Evolutionary conservation across 805 yeast species (phyloP), one percentile per base, ranked within the genome.

Genomic region (Lipomyces orientalis): DNA sequence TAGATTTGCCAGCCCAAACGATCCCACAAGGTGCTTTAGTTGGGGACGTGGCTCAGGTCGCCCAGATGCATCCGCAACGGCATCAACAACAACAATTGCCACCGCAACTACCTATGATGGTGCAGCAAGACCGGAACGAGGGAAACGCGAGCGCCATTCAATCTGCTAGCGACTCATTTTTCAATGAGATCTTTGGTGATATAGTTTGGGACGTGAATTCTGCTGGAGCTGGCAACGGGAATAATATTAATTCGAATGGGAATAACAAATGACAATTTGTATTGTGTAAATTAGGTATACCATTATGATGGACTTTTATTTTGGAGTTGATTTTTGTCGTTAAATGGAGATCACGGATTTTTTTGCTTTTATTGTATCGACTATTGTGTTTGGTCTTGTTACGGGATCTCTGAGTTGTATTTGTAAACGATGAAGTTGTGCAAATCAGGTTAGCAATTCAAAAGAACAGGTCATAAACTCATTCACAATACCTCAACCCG

Each of bases 111-210:
- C 64, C 55, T 37, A 61, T 51, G 51, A 61, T 54, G 33, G 58
- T 54, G 54, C 54, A 33, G 49, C 54, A 22, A 35, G 39, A 46
- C 35, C 14, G 16, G 35, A 25, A 12, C 60, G 49, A 33, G 7
- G 19, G 25, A 37, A 14, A 10, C 55, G 60, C 49, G 19, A n/a
- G 54, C 19, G 54, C 7, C 14, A 62, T 22, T 34, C n/a, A n/a
- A 8, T 7, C 19, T 16, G 54, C 61, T 10, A 59, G 60, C 43
- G 71, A 68, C 46, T 56, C 67, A n/a, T 65, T 65, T 31, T 68
- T 68, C 19, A 58, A 65, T 6, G 71, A 65, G 59, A 65, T 68
- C 12, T 68, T 68, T 37, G 71, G 71, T 12, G 71, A 65, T 43
- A 64, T 65, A 57, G 55, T 39, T 1, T 68, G 71, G 71, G 68